Conservation (phyloP, 2,329 filamentous ascomycete genomes). For the Colletotrichum musicola region DNA sequence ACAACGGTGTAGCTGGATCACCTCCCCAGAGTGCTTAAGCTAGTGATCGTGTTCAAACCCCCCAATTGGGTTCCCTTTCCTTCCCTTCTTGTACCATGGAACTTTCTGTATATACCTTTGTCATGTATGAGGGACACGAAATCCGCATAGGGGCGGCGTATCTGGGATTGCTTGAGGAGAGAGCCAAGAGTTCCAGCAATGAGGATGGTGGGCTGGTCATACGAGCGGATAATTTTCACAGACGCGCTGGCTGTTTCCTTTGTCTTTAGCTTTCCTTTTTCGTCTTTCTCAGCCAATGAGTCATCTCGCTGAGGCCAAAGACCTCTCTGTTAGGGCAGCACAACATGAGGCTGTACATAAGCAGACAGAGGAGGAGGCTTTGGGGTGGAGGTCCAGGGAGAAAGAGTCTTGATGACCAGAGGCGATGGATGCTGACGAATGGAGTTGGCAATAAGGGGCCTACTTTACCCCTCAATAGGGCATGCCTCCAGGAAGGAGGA, state of each 20-base stretch:
- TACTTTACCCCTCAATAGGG: not conserved
- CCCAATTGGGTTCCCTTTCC: constrained; percentile 22
- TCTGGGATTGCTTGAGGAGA: constrained; percentile 36
- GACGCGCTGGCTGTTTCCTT: constrained; percentile 34
- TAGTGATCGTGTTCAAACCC: not conserved
- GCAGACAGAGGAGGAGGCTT: constrained; percentile 3
- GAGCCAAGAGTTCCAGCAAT: constrained; percentile 22
- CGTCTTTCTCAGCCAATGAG: not conserved
- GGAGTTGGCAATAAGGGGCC: constrained; percentile 30
- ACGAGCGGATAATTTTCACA: constrained; percentile 37
- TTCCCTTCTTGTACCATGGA: constrained; percentile 39
- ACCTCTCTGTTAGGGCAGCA: constrained; percentile 9
- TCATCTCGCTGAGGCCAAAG: not conserved
- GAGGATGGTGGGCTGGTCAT: constrained; percentile 31
- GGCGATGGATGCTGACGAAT: constrained; percentile 33
- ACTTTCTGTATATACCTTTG: constrained; percentile 39
- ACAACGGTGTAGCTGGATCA: constrained; percentile 42
- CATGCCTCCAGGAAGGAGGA: not conserved
- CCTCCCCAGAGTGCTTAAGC: constrained; percentile 49
- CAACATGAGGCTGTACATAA: constrained; percentile 18
- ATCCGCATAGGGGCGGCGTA: constrained; percentile 39
- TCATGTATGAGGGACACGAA: constrained; percentile 41
- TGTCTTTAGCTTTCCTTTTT: constrained; percentile 22
- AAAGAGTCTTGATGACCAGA: constrained; percentile 30
- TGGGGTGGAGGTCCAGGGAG: constrained; percentile 6